These are phyloP conservation scores for Limtongia smithiae DNA, from an alignment of 805 yeast species.

Conservation along the genomic window DNA sequence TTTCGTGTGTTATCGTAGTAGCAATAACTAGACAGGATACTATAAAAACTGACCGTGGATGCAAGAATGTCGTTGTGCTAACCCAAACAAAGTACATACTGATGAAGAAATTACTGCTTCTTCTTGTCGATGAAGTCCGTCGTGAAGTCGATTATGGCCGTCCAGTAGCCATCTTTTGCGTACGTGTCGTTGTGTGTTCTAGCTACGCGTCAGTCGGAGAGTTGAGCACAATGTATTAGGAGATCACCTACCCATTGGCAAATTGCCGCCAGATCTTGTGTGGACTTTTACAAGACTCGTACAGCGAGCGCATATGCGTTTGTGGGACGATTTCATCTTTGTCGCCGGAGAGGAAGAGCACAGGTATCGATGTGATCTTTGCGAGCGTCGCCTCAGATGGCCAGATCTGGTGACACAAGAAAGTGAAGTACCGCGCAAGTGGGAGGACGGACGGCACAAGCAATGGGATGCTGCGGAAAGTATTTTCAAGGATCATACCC, in stretches of 20 bases:
- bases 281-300: constrained; percentile 47
- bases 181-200: constrained; percentile 82
- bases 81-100: background rate
- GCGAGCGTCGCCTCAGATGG: constrained; percentile 62
- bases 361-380: constrained; percentile 55
- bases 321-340: constrained; percentile 93
- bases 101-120: constrained; percentile 1
- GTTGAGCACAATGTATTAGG: no score
- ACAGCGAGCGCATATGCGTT: constrained; percentile 63
- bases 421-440: constrained; percentile 50
- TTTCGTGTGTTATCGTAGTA: no score
- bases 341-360: constrained; percentile 66
- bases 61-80: background rate
- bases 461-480: constrained; percentile 72
- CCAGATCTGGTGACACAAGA: constrained; percentile 78
- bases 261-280: constrained; percentile 49
- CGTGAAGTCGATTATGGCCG: constrained; percentile 51
- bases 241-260: constrained; percentile 38
- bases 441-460: constrained; percentile 66
- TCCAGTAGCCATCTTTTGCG: constrained; percentile 75
- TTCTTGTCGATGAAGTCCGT: constrained; percentile 21
- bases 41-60: background rate
- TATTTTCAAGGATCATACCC: constrained; percentile 79
- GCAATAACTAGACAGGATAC: no score
- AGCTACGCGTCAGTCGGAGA: no score